Evolutionary conservation across 495 filamentous ascomycete genomes (phyloP), one percentile per base, ranked within the genome.

Genomic region (Podospora pseudopauciseta): DNA sequence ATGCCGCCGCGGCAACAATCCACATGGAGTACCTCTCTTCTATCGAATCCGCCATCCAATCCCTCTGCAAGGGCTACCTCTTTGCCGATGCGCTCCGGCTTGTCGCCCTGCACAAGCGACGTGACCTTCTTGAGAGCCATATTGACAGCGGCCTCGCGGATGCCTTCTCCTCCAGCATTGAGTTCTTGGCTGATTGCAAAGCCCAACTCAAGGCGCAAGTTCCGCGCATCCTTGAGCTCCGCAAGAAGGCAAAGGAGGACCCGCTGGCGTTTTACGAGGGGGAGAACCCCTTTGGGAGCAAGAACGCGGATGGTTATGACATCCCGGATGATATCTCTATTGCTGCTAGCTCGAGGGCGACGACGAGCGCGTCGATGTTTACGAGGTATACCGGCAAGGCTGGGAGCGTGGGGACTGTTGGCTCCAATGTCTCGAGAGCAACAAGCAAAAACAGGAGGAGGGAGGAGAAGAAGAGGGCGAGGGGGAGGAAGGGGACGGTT

Each of bases 381-480:
- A 99, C 95, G 6, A 80, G 94, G 15, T 99, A 99, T 76, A 97
- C 94, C 0, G 88, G 90, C 30, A 87, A 87, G 59, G 81, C 74
- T 9, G 76, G 76, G 18, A 79, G 79, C 54, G 88, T 85, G 28
- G 90, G 90, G 27, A 97, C 95, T 2, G 83, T 87, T 1, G 84
- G 80, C 1, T 89, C 86, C 60, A 84, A 84, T 19, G 84, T 85
- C 2, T 90, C 90, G 20, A 84, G 92, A 11, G 88, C 88, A 60
- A 96, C 92, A 32, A 90, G 87, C 63, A 93, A 92, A 82, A 97
- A 94, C 68, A 86, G 92, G 18, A 83, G 88, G 18, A 82, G 91
- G 18, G 95, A 98, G 77, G 95, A 99, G 83, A 89, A 96, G 73
- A 99, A 99, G 86, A 86, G 93, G 6, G 95, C 95, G 0, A 85